phyloP scores from a whole-genome alignment of 73 alveolate genomes.

The Loxodes magnus region DNA sequence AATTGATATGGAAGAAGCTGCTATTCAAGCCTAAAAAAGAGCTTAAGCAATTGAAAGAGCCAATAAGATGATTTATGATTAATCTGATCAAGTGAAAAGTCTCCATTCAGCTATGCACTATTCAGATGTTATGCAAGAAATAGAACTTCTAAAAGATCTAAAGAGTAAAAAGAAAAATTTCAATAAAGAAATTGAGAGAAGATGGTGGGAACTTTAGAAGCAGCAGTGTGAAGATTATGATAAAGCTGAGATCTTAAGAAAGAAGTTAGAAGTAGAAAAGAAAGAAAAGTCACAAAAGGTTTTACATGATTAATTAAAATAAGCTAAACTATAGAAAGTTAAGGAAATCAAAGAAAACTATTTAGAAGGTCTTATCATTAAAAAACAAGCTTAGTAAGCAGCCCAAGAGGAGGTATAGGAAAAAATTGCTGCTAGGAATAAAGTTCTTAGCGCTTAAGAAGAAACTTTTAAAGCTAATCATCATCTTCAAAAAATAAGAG shows the following conservation, averaged over 20 bases:
- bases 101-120: slow-evolving; percentile 58
- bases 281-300: slow-evolving; percentile 45
- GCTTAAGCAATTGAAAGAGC: slow-evolving; percentile 58
- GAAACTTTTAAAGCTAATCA: slow-evolving; percentile 40
- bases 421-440: slow-evolving; percentile 40
- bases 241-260: slow-evolving; percentile 23
- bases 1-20: slow-evolving; percentile 69
- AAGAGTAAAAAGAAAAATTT: slow-evolving; percentile 38
- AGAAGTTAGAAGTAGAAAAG: slow-evolving; percentile 44
- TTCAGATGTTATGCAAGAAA: slow-evolving; percentile 65
- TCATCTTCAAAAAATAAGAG: slow-evolving; percentile 20
- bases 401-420: slow-evolving; percentile 45
- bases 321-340: too few relatives aligned
- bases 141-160: slow-evolving; percentile 49
- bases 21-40: slow-evolving; percentile 45
- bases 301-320: too few relatives aligned
- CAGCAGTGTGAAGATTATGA: slow-evolving; percentile 63
- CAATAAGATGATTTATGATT: slow-evolving; percentile 51
- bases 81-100: slow-evolving; percentile 71
- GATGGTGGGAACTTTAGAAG: slow-evolving; percentile 49
- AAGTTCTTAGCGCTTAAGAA: slow-evolving; percentile 13
- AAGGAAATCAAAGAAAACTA: too few relatives aligned
- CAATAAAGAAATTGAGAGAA: slow-evolving; percentile 42
- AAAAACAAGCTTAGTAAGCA: slow-evolving; percentile 47
- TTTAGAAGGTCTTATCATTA: slow-evolving; percentile 65